A percentile compares a stretch with the other conserved stretches of the same genome.
Evolutionary conservation across 176 grass and related monocot genomes (phyloP).

Genomic region (Ampelocalamus luodianensis): DNA sequence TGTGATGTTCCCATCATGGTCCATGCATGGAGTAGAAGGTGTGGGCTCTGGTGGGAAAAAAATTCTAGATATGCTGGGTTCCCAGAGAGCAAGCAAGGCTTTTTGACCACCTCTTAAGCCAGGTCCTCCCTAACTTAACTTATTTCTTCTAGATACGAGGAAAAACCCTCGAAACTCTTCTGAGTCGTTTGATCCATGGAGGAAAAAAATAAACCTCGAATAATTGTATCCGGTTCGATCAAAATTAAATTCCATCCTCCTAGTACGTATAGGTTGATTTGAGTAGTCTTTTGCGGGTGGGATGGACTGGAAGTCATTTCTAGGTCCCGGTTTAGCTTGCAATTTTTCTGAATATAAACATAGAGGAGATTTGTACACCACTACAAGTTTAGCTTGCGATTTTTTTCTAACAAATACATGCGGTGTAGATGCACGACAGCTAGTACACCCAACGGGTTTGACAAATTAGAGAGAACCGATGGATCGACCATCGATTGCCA

Average conservation of each 20-base stretch:
- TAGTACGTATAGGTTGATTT: not conserved
- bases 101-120: conserved; percentile 2
- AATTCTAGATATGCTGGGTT: conserved; percentile 32
- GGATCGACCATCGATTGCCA: not conserved
- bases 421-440: not conserved
- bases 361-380: not conserved
- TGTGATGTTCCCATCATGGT: conserved; percentile 10
- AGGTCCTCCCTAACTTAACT: not conserved
- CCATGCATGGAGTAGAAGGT: conserved; percentile 1
- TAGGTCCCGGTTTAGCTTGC: no score
- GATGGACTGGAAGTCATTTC: no score
- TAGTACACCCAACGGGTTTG: not conserved
- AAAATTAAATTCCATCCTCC: not conserved
- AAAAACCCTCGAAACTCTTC: not conserved
- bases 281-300: no score
- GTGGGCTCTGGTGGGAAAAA: not conserved
- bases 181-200: not conserved
- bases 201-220: not conserved
- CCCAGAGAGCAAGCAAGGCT: conserved; percentile 23
- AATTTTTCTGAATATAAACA: not conserved
- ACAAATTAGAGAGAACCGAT: not conserved
- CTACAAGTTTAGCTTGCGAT: not conserved
- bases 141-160: no score
- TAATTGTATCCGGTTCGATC: not conserved
- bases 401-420: not conserved